Base-by-base conservation (phyloP, 75 land plant species). In the Pinus taeda region DNA sequence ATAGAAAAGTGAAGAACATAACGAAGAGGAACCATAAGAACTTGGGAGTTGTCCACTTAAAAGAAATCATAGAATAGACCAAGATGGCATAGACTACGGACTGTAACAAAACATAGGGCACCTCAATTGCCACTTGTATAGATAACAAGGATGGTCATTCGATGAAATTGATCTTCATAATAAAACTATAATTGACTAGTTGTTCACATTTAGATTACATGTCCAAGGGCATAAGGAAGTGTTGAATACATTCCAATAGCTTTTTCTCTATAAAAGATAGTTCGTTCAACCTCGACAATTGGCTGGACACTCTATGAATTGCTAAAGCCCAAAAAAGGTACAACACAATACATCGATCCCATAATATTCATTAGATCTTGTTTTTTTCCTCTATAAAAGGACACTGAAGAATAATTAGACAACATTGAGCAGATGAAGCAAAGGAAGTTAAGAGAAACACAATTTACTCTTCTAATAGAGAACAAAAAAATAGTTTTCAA, bases 231-330 rank as follows among this genome's bases (percentile, higher is more conserved):
- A 78, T 94, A 92, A n/a, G 97, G 87, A 26, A 90, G 53, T 20
- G 92, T 82, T 2, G 96, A 93, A 79, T 89, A 91, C 94, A 93
- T 86, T 76, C 97, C 95, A 30, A 91, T 93, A 57, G 95, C 95
- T 78, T 77, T 85, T 80, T 94, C 97, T 80, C 95, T 81, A 72
- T 92, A 94, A 62, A 88, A 94, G 63, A 94, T 94, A 18, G 95
- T 88, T 71, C 97, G 58, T 62, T 94, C 97, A 57, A 90, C 67
- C 4, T 83, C 89, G 13, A 94, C 95, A 4, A 88, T 90, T 66
- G 97, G 97, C 61, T 88, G 89, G 57, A 92, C 93, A 13, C 88
- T 74, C 60, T 84, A 77, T 67, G 93, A 71, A 78, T 92, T 90
- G 77, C 78, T 87, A 12, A 94, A 55, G 0, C 97, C 97, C 45